Conservation (phyloP, 2,329 filamentous ascomycete species). For the Neoarthrinium moseri region DNA sequence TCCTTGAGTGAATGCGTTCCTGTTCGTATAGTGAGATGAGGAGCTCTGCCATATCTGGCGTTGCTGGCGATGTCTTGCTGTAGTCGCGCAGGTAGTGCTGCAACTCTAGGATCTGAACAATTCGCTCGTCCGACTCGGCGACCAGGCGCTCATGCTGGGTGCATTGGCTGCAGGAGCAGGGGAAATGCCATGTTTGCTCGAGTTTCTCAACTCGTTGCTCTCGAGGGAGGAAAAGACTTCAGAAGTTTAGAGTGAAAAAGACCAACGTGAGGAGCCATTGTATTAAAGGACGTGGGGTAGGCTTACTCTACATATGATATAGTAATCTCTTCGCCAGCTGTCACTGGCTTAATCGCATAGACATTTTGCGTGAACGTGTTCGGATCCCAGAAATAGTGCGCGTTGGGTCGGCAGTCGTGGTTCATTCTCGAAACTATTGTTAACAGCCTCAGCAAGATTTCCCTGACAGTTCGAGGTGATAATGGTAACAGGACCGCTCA, state of each 20-base stretch:
- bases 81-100: slow-evolving; percentile 34
- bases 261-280: too few relatives aligned
- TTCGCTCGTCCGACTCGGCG: slow-evolving; percentile 31
- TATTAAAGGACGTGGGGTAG: background rate
- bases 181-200: slow-evolving; percentile 34
- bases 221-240: slow-evolving; percentile 29
- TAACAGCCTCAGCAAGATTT: too few relatives aligned
- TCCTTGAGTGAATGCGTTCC: slow-evolving; percentile 33
- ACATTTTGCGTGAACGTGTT: slow-evolving; percentile 33
- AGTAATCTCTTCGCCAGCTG: slow-evolving; percentile 38
- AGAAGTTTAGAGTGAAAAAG: too few relatives aligned
- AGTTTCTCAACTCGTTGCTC: slow-evolving; percentile 27
- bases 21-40: slow-evolving; percentile 36
- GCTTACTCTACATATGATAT: slow-evolving; percentile 37
- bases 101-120: slow-evolving; percentile 28
- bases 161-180: slow-evolving; percentile 36
- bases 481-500: too few relatives aligned
- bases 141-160: slow-evolving; percentile 22
- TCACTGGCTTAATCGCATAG: slow-evolving; percentile 34
- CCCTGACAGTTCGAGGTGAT: too few relatives aligned
- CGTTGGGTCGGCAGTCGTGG: slow-evolving; percentile 41
- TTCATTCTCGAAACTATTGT: slow-evolving; percentile 36
- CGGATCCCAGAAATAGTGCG: slow-evolving; percentile 35
- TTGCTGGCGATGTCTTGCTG: slow-evolving; percentile 22
- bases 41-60: slow-evolving; percentile 33